Evolutionary conservation across 306 rosid species (phyloP), one percentile per base, ranked within the genome.

Genomic region (Quercus parvula): DNA sequence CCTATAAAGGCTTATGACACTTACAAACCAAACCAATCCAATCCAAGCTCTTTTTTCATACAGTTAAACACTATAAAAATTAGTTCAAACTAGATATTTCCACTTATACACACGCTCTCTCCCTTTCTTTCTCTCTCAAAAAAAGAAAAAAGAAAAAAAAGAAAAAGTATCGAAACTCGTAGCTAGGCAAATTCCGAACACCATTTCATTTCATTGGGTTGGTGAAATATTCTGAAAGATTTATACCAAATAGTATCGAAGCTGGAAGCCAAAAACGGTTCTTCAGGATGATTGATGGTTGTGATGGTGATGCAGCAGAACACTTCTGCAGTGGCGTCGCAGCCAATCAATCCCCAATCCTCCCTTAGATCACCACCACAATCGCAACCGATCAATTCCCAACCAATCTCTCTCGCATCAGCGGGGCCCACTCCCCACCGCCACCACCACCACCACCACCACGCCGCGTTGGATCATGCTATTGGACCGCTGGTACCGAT

Each of bases 201-300:
- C 54, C 5, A 49, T 49, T 49, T 49, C 54, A 10, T 49, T 49
- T 11, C 54, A 49, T 49, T 3, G 14, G 17, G 2, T 49, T 12
- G 4, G 54, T 49, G 54, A 49, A 49, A 41, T 8, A 41, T 41
- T 41, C 46, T 8, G 46, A 41, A 41, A 41, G 11, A 41, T 41
- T 38, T 41, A 41, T 41, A 41, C 46, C 46, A 41, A 41, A 41
- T 8, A 41, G 46, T 0, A 41, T 41, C 46, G 46, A 41, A 41
- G 17, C 54, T 24, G 61, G 15, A 25, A 19, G 10, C 14, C 59
- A 41, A 30, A 46, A 46, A 46, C 49, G 14, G 31, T 55, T 14
- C 67, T 87, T 84, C 97, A 91, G 91, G 88, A 95, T 95, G 99
- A 90, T 95, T 81, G 75, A 93, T 93, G 92, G 85, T 84, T 66